Base-by-base conservation (phyloP, 192 early-diverging fungal species). In the Rhizophagus prolifer region DNA sequence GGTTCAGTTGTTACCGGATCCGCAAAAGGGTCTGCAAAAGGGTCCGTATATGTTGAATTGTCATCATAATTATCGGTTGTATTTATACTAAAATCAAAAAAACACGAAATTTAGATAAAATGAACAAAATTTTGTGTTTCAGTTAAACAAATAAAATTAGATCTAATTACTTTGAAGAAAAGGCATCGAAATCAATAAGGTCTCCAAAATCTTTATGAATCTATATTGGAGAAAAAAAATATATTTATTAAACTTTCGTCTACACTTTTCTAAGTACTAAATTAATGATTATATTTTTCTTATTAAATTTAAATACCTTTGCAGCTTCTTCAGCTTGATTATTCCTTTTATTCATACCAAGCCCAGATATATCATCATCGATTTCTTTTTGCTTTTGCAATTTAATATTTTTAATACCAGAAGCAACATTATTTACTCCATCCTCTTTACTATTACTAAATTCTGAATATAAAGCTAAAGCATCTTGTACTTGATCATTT, bases 111-210 rank as follows among this genome's bases (percentile, higher is more conserved):
- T 21, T 21, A 21, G 21, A 2, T 54, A 21, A 50, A 5, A 50
- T 19, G 8, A 14, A 47, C 0, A 14, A 47, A 50, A 21, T 54
- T 21, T 21, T n/a, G 2, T 21, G 50, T 54, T n/a, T 21, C 19
- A 19, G 6, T 21, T 4, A 19, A n/a, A 21, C 5, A 44, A 44
- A 44, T 44, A 44, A 44, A 44, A 44, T 44, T 9, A 41, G 7
- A 9, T 41, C 1, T 41, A 41, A 41, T 50, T 54, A 54, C 50
- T 54, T 54, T 54, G 65, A 16, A 41, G 31, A 41, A 71, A 71
- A 71, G 25, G 71, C 31, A 72, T 72, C 71, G 38, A 72, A 72
- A 72, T 72, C 71, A 38, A 72, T 72, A 4, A 72, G 54, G 9
- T 72, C n/a, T 21, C 19, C 69, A 58, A 58, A 58, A 31, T 71